phyloP scores from a whole-genome alignment of 1,139 yeast species.

The Pichia sp. region DNA sequence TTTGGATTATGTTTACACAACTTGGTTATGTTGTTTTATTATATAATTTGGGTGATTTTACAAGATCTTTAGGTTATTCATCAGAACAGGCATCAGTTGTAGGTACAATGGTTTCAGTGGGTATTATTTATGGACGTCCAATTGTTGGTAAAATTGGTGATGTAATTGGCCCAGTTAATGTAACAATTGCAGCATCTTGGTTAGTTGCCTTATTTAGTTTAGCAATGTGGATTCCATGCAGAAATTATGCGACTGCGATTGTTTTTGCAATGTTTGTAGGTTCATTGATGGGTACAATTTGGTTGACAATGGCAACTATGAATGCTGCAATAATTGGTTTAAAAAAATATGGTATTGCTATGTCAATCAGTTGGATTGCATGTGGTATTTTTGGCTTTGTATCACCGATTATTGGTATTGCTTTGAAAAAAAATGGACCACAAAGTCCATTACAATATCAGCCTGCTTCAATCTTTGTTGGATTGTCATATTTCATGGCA shows the following conservation, averaged over 20 bases:
- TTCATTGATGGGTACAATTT: slow-evolving; percentile 44
- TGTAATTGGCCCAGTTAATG: slow-evolving; percentile 35
- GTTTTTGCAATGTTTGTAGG: slow-evolving; percentile 44
- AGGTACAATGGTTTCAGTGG: slow-evolving; percentile 41
- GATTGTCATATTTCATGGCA: slow-evolving; percentile 42
- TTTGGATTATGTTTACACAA: slow-evolving; percentile 37
- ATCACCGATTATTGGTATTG: slow-evolving; percentile 49
- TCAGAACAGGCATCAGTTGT: slow-evolving; percentile 38
- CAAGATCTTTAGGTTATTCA: slow-evolving; percentile 40
- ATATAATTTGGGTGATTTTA: slow-evolving; percentile 41
- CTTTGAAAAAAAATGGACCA: slow-evolving; percentile 35
- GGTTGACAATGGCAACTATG: slow-evolving; percentile 34
- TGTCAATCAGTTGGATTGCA: slow-evolving; percentile 44
- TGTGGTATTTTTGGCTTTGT: slow-evolving; percentile 40
- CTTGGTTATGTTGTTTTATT: slow-evolving; percentile 42
- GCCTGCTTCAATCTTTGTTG: slow-evolving; percentile 49
- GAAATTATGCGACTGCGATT: slow-evolving; percentile 46
- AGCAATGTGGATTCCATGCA: slow-evolving; percentile 60
- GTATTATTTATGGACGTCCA: slow-evolving; percentile 39
- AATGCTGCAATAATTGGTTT: slow-evolving; percentile 41
- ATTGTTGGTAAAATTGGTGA: slow-evolving; percentile 37
- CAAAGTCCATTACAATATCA: slow-evolving; percentile 38
- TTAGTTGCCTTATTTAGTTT: slow-evolving; percentile 32
- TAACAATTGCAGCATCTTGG: slow-evolving; percentile 32
- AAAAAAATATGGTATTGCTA: slow-evolving; percentile 41